These are phyloP conservation scores for Linum tenue DNA, from an alignment of 345 rosid genomes.

Conservation along the genomic window DNA sequence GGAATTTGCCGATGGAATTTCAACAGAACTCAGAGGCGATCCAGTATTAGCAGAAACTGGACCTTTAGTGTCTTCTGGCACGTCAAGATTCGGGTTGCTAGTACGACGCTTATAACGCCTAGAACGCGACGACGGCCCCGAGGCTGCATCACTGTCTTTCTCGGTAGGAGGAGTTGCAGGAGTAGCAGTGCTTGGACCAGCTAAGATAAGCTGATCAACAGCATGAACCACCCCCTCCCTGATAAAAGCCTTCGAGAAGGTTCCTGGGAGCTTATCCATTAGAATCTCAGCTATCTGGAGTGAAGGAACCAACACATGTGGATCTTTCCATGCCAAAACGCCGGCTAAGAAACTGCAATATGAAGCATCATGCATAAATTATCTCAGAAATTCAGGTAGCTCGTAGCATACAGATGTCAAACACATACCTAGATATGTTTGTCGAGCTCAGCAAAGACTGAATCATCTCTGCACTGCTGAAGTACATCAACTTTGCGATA, in stretches of 20 bases:
- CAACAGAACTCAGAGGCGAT: slow-evolving; percentile 57
- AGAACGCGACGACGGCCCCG: slow-evolving; percentile 68
- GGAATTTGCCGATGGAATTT: slow-evolving; percentile 57
- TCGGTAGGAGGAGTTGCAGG: slow-evolving; percentile 48
- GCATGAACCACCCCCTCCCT: slow-evolving; percentile 99
- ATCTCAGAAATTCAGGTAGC: not conserved
- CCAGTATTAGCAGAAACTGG: slow-evolving; percentile 44
- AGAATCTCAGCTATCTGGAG: slow-evolving; percentile 93
- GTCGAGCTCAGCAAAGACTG: slow-evolving; percentile 72
- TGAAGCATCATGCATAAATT: slow-evolving; percentile 7
- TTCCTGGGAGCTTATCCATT: slow-evolving; percentile 98
- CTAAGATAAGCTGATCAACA: slow-evolving; percentile 78
- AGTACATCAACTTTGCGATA: slow-evolving; percentile 92
- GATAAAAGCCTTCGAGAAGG: slow-evolving; percentile 85
- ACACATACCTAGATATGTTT: slow-evolving; percentile 78
- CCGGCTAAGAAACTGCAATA: slow-evolving; percentile 83
- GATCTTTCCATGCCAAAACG: slow-evolving; percentile 99
- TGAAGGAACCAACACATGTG: slow-evolving; percentile 91
- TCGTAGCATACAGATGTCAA: not conserved
- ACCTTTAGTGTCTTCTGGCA: slow-evolving; percentile 54
- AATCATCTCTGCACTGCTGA: slow-evolving; percentile 83
- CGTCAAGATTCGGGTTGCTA: slow-evolving; percentile 60
- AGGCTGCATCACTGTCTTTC: slow-evolving; percentile 61
- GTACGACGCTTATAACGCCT: slow-evolving; percentile 83
- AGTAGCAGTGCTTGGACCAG: slow-evolving; percentile 38